Percentiles rank a stretch among this genome's conserved stretches.
Evolutionary conservation across 78 protist genomes (phyloP).

Genomic region (Carpediemonas membranifera): DNA sequence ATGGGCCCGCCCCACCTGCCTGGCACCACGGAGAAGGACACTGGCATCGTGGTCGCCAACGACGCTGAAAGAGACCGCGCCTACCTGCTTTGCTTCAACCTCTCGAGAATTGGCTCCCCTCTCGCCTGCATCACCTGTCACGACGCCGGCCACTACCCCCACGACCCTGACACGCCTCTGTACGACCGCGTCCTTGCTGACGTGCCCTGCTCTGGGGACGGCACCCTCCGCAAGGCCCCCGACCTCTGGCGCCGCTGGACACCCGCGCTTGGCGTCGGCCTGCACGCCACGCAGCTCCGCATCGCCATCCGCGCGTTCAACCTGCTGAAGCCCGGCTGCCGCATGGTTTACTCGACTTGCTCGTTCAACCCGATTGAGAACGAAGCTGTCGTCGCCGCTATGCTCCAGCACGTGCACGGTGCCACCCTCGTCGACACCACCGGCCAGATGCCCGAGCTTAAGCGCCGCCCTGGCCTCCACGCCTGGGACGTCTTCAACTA

Average conservation of each 20-base stretch:
- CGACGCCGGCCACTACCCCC: conserved; percentile 44
- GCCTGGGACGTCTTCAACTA: conserved; percentile 65
- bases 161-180: conserved; percentile 9
- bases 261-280: not conserved
- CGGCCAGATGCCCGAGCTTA: conserved; percentile 40
- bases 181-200: conserved; percentile 80
- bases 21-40: not conserved
- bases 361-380: conserved; percentile 89
- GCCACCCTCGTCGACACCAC: conserved; percentile 58
- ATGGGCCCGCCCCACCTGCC: not conserved
- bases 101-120: conserved; percentile 20
- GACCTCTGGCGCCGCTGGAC: conserved; percentile 71
- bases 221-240: conserved; percentile 83
- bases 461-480: conserved; percentile 48
- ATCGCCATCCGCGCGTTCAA: conserved; percentile 61
- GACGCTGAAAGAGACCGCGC: conserved; percentile 79
- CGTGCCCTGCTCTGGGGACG: conserved; percentile 85
- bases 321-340: conserved; percentile 60
- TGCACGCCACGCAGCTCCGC: conserved; percentile 60
- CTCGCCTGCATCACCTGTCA: conserved; percentile 57
- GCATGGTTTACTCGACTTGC: conserved; percentile 92
- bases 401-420: conserved; percentile 37
- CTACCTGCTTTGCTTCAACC: conserved; percentile 59
- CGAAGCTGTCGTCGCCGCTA: conserved; percentile 84
- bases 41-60: conserved; percentile 75